These are phyloP conservation scores for Orbilia quercus DNA, from an alignment of 2,329 filamentous ascomycete genomes.

Conservation along the genomic window DNA sequence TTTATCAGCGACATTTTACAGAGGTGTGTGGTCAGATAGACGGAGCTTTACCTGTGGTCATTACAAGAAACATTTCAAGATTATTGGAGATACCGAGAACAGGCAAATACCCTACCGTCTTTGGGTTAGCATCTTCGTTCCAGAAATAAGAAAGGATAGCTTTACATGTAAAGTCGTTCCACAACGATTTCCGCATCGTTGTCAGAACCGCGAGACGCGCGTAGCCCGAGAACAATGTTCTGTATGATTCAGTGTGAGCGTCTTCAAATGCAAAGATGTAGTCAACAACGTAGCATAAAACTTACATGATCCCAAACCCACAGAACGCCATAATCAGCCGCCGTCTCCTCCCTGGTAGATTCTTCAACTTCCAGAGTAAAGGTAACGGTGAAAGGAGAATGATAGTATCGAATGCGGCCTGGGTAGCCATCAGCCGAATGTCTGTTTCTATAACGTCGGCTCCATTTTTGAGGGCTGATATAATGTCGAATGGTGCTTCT, in stretches of 20 bases:
- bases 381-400: slow-evolving; percentile 37
- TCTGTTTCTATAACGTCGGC: slow-evolving; percentile 18
- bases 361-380: slow-evolving; percentile 49
- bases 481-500: slow-evolving; percentile 35
- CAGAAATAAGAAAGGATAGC: neutral
- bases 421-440: slow-evolving; percentile 37
- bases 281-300: neutral
- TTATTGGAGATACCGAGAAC: slow-evolving; percentile 35
- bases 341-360: slow-evolving; percentile 22
- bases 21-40: neutral
- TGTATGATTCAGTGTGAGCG: slow-evolving; percentile 9
- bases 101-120: slow-evolving; percentile 34
- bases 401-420: slow-evolving; percentile 43
- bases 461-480: slow-evolving; percentile 32
- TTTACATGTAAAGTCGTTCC: slow-evolving; percentile 46
- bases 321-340: slow-evolving; percentile 30
- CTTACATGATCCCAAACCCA: slow-evolving; percentile 39
- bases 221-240: slow-evolving; percentile 42
- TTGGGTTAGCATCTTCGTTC: neutral
- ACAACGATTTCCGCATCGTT: slow-evolving; percentile 22
- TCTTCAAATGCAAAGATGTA: neutral
- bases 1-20: neutral
- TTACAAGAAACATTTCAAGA: slow-evolving; percentile 43
- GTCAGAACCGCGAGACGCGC: slow-evolving; percentile 29
- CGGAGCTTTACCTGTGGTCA: slow-evolving; percentile 33